Conservation (phyloP, 352 stramenopile species). For the Hyaloperonospora arabidopsidis region DNA sequence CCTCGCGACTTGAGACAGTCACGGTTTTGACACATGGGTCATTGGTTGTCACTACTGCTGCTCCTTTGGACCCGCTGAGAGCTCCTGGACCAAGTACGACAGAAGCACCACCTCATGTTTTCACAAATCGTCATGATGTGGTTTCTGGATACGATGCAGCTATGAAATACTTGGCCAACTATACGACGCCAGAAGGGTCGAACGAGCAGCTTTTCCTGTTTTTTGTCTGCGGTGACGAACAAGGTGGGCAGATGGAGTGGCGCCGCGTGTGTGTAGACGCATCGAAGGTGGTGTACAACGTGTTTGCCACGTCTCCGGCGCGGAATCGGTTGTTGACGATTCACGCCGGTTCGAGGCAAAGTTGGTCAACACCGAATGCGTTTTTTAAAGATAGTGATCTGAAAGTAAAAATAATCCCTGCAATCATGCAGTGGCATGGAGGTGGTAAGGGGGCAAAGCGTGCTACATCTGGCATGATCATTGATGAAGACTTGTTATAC, state of each 20-base stretch:
- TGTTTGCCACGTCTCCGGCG: constrained; percentile 45
- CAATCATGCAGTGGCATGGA: constrained; percentile 58
- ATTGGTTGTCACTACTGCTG: too few species aligned
- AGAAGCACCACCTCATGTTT: background rate
- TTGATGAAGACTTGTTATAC: constrained; percentile 45
- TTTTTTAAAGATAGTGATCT: constrained; percentile 60
- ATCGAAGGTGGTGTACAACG: constrained; percentile 39
- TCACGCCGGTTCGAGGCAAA: constrained; percentile 43
- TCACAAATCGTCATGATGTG: constrained; percentile 37
- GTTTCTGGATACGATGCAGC: constrained; percentile 45
- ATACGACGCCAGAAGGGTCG: constrained; percentile 19
- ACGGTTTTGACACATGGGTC: too few species aligned
- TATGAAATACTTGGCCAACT: constrained; percentile 43
- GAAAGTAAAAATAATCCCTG: constrained; percentile 55
- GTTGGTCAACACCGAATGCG: constrained; percentile 48
- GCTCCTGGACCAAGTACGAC: too few species aligned
- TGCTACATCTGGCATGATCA: constrained; percentile 53
- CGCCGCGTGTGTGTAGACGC: constrained; percentile 37
- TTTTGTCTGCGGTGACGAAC: constrained; percentile 57
- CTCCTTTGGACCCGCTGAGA: too few species aligned
- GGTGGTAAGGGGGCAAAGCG: constrained; percentile 30
- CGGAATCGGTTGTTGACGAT: constrained; percentile 50
- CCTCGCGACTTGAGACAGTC: too few species aligned
- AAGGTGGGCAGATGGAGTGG: constrained; percentile 41
- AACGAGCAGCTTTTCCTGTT: constrained; percentile 59